Evolutionary conservation across 768 basidiomycete species (phyloP), one percentile per base, ranked within the genome.

Genomic region (Leccinum rimulosum): DNA sequence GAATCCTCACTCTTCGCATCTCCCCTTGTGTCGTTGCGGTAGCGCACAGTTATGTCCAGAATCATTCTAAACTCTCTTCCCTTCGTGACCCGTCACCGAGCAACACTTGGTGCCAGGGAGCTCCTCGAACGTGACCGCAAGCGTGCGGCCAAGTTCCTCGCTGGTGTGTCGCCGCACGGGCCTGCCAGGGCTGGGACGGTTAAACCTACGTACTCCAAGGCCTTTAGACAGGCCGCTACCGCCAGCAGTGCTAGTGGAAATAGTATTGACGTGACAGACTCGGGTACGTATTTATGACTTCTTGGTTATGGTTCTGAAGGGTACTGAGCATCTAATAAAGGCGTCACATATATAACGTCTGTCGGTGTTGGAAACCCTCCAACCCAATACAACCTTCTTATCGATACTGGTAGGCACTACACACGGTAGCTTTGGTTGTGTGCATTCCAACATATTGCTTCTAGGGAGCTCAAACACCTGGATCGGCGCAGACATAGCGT

Each of bases 191-290:
- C 64, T 30, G 68, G 38, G 17, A 17, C 38, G 8, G 38, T 17
- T 17, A 17, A 40, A 17, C 38, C 38, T 17, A n/a, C 3, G 8
- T 40, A 40, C 38, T 40, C 67, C 30, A 63, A 64, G 52, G 69
- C 38, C 38, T 8, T 40, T 40, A 8, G 38, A 40, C 38, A 64
- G 48, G 68, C 56, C 33, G 67, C 57, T 56, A 4, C 7, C n/a
- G 28, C 31, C 35, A 55, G 52, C 14, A 52, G 60, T 9, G 56
- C 63, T 5, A 45, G 48, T 28, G 30, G 53, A 19, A 50, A 61
- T 17, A 80, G 76, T 48, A 79, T 86, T 58, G 82, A 86, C 55
- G 84, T 81, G 49, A 85, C 81, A 40, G 82, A 86, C 68, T 75
- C 85, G 54, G 78, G 81, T 77, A 56, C 33, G 70, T 55, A 27